phyloP scores from a whole-genome alignment of 306 rosid species.

The Hippophae gyantsensis region DNA sequence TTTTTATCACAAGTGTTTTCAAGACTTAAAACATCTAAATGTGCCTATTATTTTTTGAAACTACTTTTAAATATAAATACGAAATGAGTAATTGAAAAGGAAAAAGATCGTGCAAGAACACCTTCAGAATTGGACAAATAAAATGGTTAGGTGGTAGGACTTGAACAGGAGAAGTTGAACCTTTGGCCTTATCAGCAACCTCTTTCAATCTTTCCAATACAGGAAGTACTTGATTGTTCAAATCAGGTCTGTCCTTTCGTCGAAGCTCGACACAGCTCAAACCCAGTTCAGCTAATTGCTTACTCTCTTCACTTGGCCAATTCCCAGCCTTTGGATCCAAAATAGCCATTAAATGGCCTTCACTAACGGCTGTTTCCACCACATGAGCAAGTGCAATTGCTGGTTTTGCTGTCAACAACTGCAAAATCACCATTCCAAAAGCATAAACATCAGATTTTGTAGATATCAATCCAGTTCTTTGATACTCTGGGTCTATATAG shows the following conservation, averaged over 20 bases:
- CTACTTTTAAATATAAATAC: too few relatives aligned
- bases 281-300: slow-evolving; percentile 58
- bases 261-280: slow-evolving; percentile 78
- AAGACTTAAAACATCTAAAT: too few relatives aligned
- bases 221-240: slow-evolving; percentile 64
- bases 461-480: slow-evolving; percentile 65
- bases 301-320: slow-evolving; percentile 81
- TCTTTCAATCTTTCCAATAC: slow-evolving; percentile 51
- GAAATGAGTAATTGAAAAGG: too few relatives aligned
- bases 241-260: slow-evolving; percentile 80
- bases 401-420: slow-evolving; percentile 76
- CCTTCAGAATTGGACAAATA: slow-evolving; percentile 89
- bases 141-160: slow-evolving; percentile 60
- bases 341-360: slow-evolving; percentile 34
- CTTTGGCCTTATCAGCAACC: slow-evolving; percentile 43
- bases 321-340: slow-evolving; percentile 69
- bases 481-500: slow-evolving; percentile 97
- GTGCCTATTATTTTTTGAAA: too few relatives aligned
- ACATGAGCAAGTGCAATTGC: slow-evolving; percentile 66
- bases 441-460: slow-evolving; percentile 88
- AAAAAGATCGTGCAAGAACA: slow-evolving; percentile 5
- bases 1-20: too few relatives aligned
- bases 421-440: slow-evolving; percentile 84
- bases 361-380: slow-evolving; percentile 71
- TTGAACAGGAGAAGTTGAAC: slow-evolving; percentile 28